phyloP scores from a whole-genome alignment of 257 asterid genomes.

The Solanum piurae region DNA sequence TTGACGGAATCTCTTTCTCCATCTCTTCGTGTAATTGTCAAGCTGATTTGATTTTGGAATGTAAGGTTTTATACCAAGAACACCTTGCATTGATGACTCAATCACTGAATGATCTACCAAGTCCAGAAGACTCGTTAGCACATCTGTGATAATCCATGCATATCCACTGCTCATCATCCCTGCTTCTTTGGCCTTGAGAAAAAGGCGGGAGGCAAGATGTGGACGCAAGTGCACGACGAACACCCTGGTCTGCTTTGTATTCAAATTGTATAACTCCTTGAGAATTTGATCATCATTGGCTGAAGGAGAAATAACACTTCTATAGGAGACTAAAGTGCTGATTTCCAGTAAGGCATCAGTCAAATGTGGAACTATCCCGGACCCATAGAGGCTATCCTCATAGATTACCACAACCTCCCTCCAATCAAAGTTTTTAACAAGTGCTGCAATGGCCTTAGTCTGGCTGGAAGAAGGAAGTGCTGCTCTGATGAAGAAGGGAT shows the following conservation, averaged over 20 bases:
- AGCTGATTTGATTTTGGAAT: constrained; percentile 20
- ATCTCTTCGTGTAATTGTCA: constrained; percentile 15
- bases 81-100: constrained; percentile 50
- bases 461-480: constrained; percentile 31
- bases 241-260: constrained; percentile 32
- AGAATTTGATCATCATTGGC: constrained; percentile 24
- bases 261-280: constrained; percentile 19
- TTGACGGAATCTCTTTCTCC: constrained; percentile 27
- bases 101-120: constrained; percentile 11
- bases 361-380: constrained; percentile 27
- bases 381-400: constrained; percentile 23
- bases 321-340: constrained; percentile 10
- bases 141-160: constrained; percentile 43
- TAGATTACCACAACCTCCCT: constrained; percentile 28
- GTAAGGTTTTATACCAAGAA: constrained; percentile 34
- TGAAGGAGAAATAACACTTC: constrained; percentile 23
- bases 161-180: constrained; percentile 40
- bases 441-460: constrained; percentile 33
- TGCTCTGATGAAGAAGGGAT: constrained; percentile 31
- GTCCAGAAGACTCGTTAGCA: constrained; percentile 25
- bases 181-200: constrained; percentile 20
- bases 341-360: constrained; percentile 16
- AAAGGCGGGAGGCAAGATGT: constrained; percentile 26
- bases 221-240: constrained; percentile 36
- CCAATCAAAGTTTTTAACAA: constrained; percentile 30